Conservation (phyloP, 805 yeast genomes). For the Starmera pachycereana region DNA sequence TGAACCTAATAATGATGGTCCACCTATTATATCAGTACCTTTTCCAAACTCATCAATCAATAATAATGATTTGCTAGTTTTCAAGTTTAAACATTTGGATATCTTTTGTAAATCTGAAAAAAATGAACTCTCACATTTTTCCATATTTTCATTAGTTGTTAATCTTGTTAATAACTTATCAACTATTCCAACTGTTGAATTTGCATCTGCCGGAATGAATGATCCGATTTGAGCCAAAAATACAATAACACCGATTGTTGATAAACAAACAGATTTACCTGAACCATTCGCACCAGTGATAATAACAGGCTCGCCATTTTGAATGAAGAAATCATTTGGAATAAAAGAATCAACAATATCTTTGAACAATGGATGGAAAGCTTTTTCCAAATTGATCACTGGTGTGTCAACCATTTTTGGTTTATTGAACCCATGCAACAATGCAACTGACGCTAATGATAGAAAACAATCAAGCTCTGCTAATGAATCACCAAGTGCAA, state of each 20-base stretch:
- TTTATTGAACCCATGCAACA: slow-evolving; percentile 17
- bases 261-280: slow-evolving; percentile 42
- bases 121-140: slow-evolving; percentile 36
- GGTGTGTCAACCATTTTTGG: slow-evolving; percentile 23
- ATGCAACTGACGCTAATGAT: slow-evolving; percentile 24
- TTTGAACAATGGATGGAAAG: slow-evolving; percentile 40
- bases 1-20: slow-evolving; percentile 34
- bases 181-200: slow-evolving; percentile 35
- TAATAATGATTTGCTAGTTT: slow-evolving; percentile 31
- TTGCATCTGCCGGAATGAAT: slow-evolving; percentile 36
- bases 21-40: slow-evolving; percentile 38
- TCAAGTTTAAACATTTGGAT: slow-evolving; percentile 28
- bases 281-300: slow-evolving; percentile 42
- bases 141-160: slow-evolving; percentile 28
- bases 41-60: slow-evolving; percentile 46
- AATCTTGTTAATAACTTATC: slow-evolving; percentile 39
- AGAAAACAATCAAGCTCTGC: slow-evolving; percentile 29
- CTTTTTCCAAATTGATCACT: slow-evolving; percentile 24
- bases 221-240: slow-evolving; percentile 45
- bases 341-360: slow-evolving; percentile 27
- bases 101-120: slow-evolving; percentile 38
- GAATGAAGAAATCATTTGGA: slow-evolving; percentile 29
- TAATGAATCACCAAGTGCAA: slow-evolving; percentile 13
- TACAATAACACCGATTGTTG: slow-evolving; percentile 38
- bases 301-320: slow-evolving; percentile 20